Evolutionary conservation across 768 basidiomycete genomes (phyloP).

Genomic region (Tulasnella sp.): DNA sequence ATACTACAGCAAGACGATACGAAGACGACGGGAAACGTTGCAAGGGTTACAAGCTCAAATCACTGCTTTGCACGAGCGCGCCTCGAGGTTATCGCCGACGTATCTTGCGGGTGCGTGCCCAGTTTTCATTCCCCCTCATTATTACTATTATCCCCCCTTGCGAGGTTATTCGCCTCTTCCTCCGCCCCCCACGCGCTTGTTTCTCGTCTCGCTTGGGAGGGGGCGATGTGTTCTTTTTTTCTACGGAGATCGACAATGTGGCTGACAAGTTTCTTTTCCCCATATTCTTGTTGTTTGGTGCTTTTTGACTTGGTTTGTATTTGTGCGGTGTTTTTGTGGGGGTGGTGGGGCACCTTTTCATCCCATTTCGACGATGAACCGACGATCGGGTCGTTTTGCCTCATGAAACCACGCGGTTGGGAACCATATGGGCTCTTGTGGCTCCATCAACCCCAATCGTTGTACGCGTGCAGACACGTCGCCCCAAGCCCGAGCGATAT

Average conservation of each 20-base stretch:
- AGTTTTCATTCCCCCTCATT: not conserved
- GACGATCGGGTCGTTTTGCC: too few species aligned
- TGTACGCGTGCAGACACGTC: not conserved
- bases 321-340: too few species aligned
- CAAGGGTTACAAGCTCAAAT: constrained; percentile 6
- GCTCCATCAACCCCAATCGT: not conserved
- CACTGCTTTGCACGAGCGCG: constrained; percentile 14
- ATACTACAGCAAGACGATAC: not conserved
- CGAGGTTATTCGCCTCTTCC: too few species aligned
- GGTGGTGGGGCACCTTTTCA: too few species aligned
- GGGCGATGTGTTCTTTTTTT: not conserved
- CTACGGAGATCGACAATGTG: not conserved
- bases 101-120: constrained; percentile 3
- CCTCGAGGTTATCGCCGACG: not conserved
- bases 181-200: not conserved
- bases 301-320: not conserved
- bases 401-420: too few species aligned
- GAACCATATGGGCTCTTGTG: too few species aligned
- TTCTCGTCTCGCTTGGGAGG: not conserved
- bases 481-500: constrained; percentile 2
- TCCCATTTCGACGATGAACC: too few species aligned
- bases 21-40: constrained; percentile 9
- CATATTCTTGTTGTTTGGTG: too few species aligned
- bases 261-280: not conserved
- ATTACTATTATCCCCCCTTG: too few species aligned